Evolutionary conservation across 1,139 yeast species (phyloP), one percentile per base, ranked within the genome.

Genomic region (Hemisphaericaspora subhashii): DNA sequence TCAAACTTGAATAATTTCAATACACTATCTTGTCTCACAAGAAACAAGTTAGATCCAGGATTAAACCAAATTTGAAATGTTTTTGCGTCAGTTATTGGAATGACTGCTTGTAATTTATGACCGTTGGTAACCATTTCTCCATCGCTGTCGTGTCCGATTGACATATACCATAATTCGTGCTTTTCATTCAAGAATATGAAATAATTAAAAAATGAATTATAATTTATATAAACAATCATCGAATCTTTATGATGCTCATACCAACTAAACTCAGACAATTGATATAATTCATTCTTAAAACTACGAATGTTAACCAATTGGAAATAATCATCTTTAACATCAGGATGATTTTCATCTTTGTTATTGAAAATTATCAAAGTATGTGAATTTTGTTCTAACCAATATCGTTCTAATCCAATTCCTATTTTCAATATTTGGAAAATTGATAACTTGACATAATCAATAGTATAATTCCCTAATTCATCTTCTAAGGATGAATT

Each of bases 331-430:
- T 47, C 48, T 2, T 37, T 37, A 3, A 31, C 35, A 4, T 43
- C 41, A 9, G 35, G 39, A 15, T 36, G 31, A 12, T 31, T 22
- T 13, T 31, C 34, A 20, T 39, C 39, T n/a, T 48, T 48, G 28
- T 55, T 52, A 41, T 62, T 68, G 46, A 55, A 62, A 2, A 69
- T 54, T 22, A 66, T 53, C 30, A 72, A 46, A 42, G 62, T 64
- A 45, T 69, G 74, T 26, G 74, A 66, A 45, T 69, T 66, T 21
- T 63, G 58, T 41, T 66, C 63, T 31, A 70, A 45, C 75, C 75
- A 71, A 41, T 54, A 66, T 9, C 58, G 47, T 8, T 53, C 48
- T 18, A 66, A 52, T 0, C 68, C 69, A 25, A 63, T 59, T 11
- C 65, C 62, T 25, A 70, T 57, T 46, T 68, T 69, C 35, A 71